These are phyloP conservation scores for Salix udensis DNA, from an alignment of 345 rosid species.

Conservation along the genomic window DNA sequence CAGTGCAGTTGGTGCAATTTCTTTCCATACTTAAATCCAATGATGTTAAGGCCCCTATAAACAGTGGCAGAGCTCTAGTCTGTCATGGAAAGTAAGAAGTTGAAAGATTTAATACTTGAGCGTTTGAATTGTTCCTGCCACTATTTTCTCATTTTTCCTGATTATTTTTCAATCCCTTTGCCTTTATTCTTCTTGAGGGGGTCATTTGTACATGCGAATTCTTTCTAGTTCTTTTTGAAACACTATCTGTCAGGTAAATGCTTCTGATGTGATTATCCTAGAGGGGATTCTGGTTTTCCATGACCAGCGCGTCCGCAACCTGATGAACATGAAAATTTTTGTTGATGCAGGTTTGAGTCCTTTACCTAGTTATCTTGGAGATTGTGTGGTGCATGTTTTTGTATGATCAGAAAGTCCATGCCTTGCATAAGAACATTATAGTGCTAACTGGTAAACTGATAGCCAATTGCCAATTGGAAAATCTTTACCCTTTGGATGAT, in stretches of 20 bases:
- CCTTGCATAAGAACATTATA: neutral
- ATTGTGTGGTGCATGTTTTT: neutral
- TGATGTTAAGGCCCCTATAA: neutral
- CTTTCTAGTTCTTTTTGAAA: neutral
- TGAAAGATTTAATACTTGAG: neutral
- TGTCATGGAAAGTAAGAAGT: neutral
- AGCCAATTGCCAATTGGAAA: neutral
- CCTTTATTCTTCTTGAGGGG: neutral
- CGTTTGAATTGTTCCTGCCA: neutral
- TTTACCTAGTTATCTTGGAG: conserved; percentile 1
- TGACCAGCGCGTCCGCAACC: conserved; percentile 79
- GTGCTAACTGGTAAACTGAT: neutral
- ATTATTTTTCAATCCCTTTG: neutral
- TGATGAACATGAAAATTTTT: conserved; percentile 96
- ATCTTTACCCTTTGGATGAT: neutral
- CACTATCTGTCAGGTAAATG: conserved; percentile 63
- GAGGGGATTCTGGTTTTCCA: conserved; percentile 97
- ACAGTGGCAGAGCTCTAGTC: neutral
- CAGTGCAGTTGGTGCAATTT: neutral
- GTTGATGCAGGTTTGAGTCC: conserved; percentile 80
- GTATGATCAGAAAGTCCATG: neutral
- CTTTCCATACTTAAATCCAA: neutral
- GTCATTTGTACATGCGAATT: neutral
- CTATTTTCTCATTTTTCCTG: neutral
- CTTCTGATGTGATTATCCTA: conserved; percentile 93